Base-by-base conservation (phyloP, 202 grass and related monocot genomes). In the Zizania palustris region DNA sequence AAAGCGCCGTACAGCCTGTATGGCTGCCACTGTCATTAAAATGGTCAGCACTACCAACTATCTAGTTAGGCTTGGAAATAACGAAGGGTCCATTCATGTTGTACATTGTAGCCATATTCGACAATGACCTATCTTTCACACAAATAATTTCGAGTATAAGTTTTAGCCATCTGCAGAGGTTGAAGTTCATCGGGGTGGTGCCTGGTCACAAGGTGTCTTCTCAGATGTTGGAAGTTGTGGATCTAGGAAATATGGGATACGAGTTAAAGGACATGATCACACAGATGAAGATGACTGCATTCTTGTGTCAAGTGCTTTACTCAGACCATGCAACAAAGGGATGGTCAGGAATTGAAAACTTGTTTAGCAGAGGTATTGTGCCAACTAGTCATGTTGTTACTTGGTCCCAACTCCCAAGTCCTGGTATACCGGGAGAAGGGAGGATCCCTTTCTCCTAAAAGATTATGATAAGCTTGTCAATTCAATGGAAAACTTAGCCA, bases 131-230 rank as follows among this genome's bases (percentile, higher is more conserved):
- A 11, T 44, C 19, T 59, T 19, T 44, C 60, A 56, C 9, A 63
- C 38, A 19, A 7, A 5, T 45, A 46, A 64, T 8, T 71, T 64
- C 45, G 13, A 60, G 21, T 54, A 76, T 36, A 28, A 60, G 18
- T 78, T 91, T 20, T 18, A 22, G 39, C 55, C 83, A 16, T 48
- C 56, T 44, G 67, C 61, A 46, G 76, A 83, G 46, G 84, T 96
- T 40, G 91, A 95, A 87, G 63, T 88, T 7, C 74, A 84, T 74
- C 58, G 58, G 48, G 33, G 82, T 45, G 76, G 73, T 21, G 75
- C 68, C 19, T 94, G 88, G 92, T 74, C 59, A 42, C 38, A 15
- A n/a, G 92, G 85, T 45, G 53, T 84, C 38, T 56, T 86, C 55
- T 70, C 50, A 60, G 60, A 86, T 55, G 42, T 84, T 69, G 22